Base-by-base conservation (phyloP, 108 stramenopile species). In the Nannochloropsis granulata region DNA sequence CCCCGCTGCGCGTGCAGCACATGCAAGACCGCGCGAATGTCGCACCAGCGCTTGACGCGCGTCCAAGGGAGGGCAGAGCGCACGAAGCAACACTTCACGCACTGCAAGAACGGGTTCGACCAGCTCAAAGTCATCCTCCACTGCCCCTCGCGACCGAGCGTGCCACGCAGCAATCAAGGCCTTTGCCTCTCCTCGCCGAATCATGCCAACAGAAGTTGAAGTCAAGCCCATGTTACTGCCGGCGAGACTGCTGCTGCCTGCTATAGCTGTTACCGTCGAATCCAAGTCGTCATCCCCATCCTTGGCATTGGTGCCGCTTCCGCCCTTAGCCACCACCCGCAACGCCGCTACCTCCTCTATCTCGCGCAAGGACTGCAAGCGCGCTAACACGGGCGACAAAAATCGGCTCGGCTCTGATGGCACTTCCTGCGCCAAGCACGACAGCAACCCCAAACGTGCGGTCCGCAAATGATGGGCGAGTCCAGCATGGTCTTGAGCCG, bases 21-120 rank as follows among this genome's bases (percentile, higher is more conserved):
- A 5, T 8, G 81, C 43, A 23, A 43, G 19, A 81, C 81, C 26
- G 16, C 21, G 26, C 3, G 26, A 19, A 80, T 34, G 26, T 23
- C 80, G 26, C 80, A 34, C 25, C 21, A 80, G 80, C 80, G 26
- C 24, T 14, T 80, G 24, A 13, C 5, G 80, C 14, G 23, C 14
- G 24, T 26, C 26, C 16, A 25, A 80, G 26, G 25, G 25, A 14
- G 25, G 26, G 13, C 83, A 84, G 21, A 24, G 45, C 82, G 56
- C 56, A n/a, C 56, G 56, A 11, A 71, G 12, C 26, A 80, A 26
- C 79, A 84, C 5, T 23, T 46, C 82, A 79, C 82, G 82, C 12
- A 86, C 71, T 12, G 86, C 82, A 13, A 86, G 83, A 21, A 80
- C 82, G 3, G 86, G 86, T 82, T 86, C 86, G 26, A 83, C 25